Conservation (phyloP, 768 basidiomycete species). For the Russula dissimulans region DNA sequence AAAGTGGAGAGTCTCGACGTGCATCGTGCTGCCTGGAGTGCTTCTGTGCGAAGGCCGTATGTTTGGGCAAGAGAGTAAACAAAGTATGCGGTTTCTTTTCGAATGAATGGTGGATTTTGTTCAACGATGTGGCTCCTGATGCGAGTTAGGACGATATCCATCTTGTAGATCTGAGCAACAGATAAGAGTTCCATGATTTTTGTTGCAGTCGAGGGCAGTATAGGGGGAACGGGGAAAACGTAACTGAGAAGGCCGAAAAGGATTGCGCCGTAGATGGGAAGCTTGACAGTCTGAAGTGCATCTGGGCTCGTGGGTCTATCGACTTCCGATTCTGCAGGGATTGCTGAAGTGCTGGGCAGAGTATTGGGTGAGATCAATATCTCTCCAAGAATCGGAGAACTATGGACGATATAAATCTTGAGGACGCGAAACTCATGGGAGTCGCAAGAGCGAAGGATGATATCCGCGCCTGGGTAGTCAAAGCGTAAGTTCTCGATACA, state of each 20-base stretch:
- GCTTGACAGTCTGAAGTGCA: not conserved
- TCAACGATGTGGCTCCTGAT: not conserved
- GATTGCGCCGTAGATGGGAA: not conserved
- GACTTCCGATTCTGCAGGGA: not conserved
- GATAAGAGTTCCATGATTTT: constrained; percentile 5
- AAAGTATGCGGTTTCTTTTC: not conserved
- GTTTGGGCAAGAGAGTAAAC: not conserved
- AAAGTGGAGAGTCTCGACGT: not conserved
- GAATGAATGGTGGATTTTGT: not conserved
- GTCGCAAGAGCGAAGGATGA: constrained; percentile 37
- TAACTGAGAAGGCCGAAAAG: constrained; percentile 1
- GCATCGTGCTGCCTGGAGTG: not conserved
- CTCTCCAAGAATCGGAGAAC: constrained; percentile 32
- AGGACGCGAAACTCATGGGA: constrained; percentile 34
- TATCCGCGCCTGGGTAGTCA: constrained; percentile 35
- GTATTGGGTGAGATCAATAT: constrained; percentile 16
- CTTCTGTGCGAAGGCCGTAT: not conserved
- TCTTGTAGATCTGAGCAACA: not conserved
- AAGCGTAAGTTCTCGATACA: constrained; percentile 23
- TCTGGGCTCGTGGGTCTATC: not conserved
- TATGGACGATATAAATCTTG: constrained; percentile 34
- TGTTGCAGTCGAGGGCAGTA: not conserved
- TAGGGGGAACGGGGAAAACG: not conserved
- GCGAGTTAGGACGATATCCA: not conserved
- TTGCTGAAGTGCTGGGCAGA: not conserved